phyloP scores from a whole-genome alignment of 2,329 filamentous ascomycete genomes.

The Scopulariopsis brevicaulis region DNA sequence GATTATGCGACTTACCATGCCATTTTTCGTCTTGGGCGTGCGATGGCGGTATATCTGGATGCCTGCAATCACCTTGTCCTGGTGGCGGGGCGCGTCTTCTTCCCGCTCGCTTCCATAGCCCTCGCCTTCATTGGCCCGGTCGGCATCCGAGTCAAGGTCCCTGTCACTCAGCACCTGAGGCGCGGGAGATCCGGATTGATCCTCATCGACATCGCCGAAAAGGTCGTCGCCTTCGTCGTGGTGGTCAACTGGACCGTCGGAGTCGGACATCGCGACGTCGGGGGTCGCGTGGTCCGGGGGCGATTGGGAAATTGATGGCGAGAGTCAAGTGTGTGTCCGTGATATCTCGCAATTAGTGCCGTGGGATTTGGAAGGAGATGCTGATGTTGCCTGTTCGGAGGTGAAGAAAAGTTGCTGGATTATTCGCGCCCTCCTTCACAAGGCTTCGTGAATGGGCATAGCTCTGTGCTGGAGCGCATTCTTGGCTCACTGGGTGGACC shows the following conservation, averaged over 20 bases:
- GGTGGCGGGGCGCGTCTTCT: conserved; percentile 15
- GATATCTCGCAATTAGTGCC: background rate
- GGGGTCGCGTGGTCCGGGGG: background rate
- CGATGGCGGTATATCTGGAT: conserved; percentile 57
- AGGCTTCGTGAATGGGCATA: background rate
- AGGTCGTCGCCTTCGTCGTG: conserved; percentile 49
- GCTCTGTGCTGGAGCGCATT: background rate
- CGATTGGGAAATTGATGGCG: background rate
- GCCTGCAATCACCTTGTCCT: conserved; percentile 48
- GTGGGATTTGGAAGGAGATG: background rate
- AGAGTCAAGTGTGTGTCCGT: background rate
- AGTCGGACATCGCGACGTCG: conserved; percentile 36
- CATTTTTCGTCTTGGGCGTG: conserved; percentile 59
- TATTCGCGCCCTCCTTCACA: background rate
- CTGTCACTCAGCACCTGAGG: conserved; percentile 54
- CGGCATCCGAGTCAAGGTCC: conserved; percentile 34
- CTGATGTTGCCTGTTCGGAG: background rate
- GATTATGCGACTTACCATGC: conserved; percentile 41
- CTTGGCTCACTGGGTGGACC: background rate
- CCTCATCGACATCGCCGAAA: conserved; percentile 44
- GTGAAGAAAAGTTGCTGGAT: background rate
- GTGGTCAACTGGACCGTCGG: conserved; percentile 39
- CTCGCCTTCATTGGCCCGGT: conserved; percentile 8
- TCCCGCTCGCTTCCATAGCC: conserved; percentile 6
- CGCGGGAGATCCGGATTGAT: conserved; percentile 47